These are phyloP conservation scores for Cryptosporidium viatorum DNA, from an alignment of 169 alveolate genomes.

Conservation along the genomic window DNA sequence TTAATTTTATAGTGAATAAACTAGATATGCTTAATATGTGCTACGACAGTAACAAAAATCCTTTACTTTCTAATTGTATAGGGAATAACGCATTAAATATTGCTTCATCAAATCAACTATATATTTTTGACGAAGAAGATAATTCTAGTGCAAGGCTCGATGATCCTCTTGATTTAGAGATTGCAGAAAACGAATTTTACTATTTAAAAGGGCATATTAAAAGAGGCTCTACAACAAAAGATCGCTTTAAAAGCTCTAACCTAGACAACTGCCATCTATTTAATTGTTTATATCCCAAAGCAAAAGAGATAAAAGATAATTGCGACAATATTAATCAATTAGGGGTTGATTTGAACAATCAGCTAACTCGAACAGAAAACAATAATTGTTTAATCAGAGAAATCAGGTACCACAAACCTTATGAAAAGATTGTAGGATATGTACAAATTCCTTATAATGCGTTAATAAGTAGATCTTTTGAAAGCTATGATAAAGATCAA, in stretches of 20 bases:
- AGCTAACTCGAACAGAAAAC: background rate
- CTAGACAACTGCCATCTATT: background rate
- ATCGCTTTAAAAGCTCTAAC: background rate
- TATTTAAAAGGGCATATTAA: conserved; percentile 10
- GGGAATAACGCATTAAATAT: background rate
- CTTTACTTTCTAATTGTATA: background rate
- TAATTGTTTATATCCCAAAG: conserved; percentile 1
- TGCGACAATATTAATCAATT: background rate
- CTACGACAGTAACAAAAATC: background rate
- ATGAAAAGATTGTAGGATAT: conserved; percentile 30
- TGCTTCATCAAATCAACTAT: background rate
- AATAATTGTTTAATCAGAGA: background rate
- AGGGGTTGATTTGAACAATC: background rate
- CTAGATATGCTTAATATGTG: background rate
- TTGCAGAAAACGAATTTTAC: conserved; percentile 65
- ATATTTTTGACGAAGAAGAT: conserved; percentile 62
- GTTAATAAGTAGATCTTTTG: background rate
- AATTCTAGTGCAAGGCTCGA: background rate
- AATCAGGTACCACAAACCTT: conserved; percentile 37
- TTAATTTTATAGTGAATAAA: too few species aligned
- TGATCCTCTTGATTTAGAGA: conserved; percentile 42
- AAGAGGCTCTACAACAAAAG: conserved; percentile 33
- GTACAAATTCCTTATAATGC: conserved; percentile 59
- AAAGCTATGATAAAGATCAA: background rate
- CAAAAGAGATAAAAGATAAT: background rate